These are phyloP conservation scores for Syzygium oleosum DNA, from an alignment of 345 rosid species.

Conservation along the genomic window DNA sequence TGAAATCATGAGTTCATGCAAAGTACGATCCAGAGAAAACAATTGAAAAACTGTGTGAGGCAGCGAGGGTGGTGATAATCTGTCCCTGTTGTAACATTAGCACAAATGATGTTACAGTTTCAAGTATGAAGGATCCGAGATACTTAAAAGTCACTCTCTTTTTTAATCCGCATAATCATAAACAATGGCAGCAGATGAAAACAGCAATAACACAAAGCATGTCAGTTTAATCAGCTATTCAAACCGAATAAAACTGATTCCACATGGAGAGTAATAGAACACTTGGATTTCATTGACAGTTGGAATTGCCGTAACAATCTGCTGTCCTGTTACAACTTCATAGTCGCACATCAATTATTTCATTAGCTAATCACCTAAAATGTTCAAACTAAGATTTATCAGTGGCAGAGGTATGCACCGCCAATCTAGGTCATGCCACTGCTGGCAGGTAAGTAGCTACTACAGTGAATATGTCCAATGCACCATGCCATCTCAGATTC, in stretches of 20 bases:
- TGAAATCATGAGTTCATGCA: background rate
- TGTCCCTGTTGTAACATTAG: background rate
- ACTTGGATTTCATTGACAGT: background rate
- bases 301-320: background rate
- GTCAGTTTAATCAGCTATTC: background rate
- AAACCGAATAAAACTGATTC: background rate
- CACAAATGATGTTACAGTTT: background rate
- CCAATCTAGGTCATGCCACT: background rate
- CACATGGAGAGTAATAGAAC: background rate
- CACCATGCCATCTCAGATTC: background rate
- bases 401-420: background rate
- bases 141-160: background rate
- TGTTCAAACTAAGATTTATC: background rate
- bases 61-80: background rate
- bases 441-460: background rate
- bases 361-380: background rate
- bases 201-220: background rate
- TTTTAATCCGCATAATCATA: background rate
- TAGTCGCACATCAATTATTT: background rate
- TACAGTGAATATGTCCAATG: background rate
- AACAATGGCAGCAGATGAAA: background rate
- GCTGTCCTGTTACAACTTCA: background rate
- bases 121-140: background rate
- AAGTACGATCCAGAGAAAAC: background rate
- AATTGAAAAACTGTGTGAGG: background rate